Base-by-base conservation (phyloP, 257 asterid genomes). In the Fraxinus pennsylvanica region DNA sequence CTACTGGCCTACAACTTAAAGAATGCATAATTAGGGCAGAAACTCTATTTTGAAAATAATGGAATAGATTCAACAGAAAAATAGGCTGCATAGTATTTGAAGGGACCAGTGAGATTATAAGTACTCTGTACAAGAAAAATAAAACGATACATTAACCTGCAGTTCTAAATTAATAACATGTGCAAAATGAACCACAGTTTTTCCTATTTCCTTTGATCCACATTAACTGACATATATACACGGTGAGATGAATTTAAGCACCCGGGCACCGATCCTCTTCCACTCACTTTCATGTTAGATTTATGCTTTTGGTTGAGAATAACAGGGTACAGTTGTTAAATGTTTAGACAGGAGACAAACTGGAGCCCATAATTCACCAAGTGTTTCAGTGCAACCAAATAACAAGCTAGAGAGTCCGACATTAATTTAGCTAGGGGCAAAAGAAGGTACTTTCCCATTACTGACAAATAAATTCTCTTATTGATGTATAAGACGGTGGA, bases 351-450 rank as follows among this genome's bases (percentile, higher is more conserved):
- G 35, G 71, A 76, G 19, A 38, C 33, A 67, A 47, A 3, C 65
- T 52, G 59, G 38, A 74, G 77, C 71, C 36, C 4, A 68, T 29
- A 73, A 73, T 50, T 12, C 52, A 68, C 71, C 43, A 54, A 41
- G 39, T 77, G 21, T 41, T 67, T 39, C 69, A 57, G 72, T 27
- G 68, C 74, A 63, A 35, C 68, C 14, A 17, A 19, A 39, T 63
- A 72, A 70, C 43, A 74, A 73, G 63, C 66, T 38, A 17, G 30
- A 76, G 38, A 57, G 4, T 43, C 52, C 14, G 29, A 33, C 15
- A 25, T 29, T 45, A 73, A 17, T 54, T 59, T 50, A 54, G 71
- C 50, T 36, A 33, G 72, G 13, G 36, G 35, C 36, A 30, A 69
- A 39, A 38, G 25, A 43, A 65, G 75, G 69, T 68, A 39, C 68